These are phyloP conservation scores for Austroboletus novae-zelandiae DNA, from an alignment of 1,284 basidiomycete species.

Conservation along the genomic window DNA sequence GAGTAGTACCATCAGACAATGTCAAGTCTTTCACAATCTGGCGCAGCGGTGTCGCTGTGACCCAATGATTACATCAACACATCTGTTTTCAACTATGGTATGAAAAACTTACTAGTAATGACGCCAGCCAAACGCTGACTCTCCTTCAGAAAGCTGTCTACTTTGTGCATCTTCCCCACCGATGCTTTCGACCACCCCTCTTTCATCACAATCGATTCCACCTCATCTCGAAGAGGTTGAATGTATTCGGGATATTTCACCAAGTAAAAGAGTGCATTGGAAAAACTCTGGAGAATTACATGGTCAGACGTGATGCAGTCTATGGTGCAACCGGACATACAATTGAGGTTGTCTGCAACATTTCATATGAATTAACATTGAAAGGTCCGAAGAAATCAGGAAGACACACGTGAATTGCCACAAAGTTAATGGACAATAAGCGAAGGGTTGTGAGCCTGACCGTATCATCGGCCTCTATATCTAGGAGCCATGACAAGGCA, in stretches of 20 bases:
- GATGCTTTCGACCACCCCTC: conserved; percentile 45
- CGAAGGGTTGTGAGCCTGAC: conserved; percentile 30
- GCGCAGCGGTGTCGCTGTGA: neutral
- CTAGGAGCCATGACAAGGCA: conserved; percentile 43
- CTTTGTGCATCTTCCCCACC: conserved; percentile 39
- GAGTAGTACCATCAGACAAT: neutral
- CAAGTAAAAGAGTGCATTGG: conserved; percentile 36
- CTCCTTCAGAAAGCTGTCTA: conserved; percentile 49
- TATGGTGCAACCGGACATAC: neutral
- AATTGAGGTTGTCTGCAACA: neutral
- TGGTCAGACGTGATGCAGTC: neutral
- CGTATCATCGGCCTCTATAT: conserved; percentile 31
- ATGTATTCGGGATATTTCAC: conserved; percentile 38
- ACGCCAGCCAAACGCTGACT: neutral
- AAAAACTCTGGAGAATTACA: conserved; percentile 21
- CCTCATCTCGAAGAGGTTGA: conserved; percentile 40
- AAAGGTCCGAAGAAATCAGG: neutral
- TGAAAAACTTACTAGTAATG: neutral
- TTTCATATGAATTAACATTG: too few species aligned
- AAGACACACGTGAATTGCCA: conserved; percentile 33
- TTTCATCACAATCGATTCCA: conserved; percentile 25
- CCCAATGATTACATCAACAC: neutral
- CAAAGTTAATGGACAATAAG: conserved; percentile 37
- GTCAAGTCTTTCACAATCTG: neutral
- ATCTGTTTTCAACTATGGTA: neutral